Evolutionary conservation across 2,329 filamentous ascomycete species (phyloP).

Genomic region (Graphiopsis chlorocephala): DNA sequence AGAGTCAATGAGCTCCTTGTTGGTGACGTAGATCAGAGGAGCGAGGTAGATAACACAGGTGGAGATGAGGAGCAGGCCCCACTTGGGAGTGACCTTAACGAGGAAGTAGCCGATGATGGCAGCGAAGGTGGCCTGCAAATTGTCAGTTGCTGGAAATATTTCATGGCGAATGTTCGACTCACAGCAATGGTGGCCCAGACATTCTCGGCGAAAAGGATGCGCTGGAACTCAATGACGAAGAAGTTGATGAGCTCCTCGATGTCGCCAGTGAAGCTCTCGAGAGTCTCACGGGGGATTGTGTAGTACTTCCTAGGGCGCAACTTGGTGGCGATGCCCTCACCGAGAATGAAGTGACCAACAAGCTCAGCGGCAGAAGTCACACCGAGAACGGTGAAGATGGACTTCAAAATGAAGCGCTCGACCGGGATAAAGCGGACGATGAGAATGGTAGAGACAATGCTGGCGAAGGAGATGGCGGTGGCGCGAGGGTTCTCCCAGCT

Average conservation of each 20-base stretch:
- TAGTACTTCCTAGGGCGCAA: conserved; percentile 65
- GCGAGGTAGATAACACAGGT: conserved; percentile 57
- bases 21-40: conserved; percentile 63
- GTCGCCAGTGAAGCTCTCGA: conserved; percentile 61
- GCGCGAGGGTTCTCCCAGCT: conserved; percentile 67
- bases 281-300: conserved; percentile 61
- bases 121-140: conserved; percentile 55
- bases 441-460: conserved; percentile 59
- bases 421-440: conserved; percentile 62
- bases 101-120: conserved; percentile 62
- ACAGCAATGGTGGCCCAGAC: conserved; percentile 59
- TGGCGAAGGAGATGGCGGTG: conserved; percentile 59
- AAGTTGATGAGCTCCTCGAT: conserved; percentile 65
- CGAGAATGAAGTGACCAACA: conserved; percentile 54
- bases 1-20: conserved; percentile 62
- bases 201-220: conserved; percentile 65
- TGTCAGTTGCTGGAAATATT: conserved; percentile 21
- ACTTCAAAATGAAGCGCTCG: conserved; percentile 61
- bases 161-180: conserved; percentile 33
- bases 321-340: conserved; percentile 58
- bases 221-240: conserved; percentile 66
- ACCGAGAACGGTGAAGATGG: conserved; percentile 57
- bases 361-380: conserved; percentile 58
- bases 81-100: conserved; percentile 64
- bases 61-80: conserved; percentile 59